Conservation (phyloP, 129 eudicot species). For the Artemisia argyi region DNA sequence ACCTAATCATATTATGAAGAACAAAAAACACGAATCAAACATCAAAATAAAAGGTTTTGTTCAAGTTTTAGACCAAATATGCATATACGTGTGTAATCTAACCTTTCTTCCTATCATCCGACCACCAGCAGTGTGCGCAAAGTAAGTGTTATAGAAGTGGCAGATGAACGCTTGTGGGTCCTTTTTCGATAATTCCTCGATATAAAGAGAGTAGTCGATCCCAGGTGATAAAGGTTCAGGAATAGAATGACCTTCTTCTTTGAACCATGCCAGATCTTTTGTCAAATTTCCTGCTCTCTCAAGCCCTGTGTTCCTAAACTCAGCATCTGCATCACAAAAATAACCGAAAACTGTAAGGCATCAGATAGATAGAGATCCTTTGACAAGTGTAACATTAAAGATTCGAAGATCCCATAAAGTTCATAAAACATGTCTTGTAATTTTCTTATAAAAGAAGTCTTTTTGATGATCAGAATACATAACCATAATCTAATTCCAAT, state of each 20-base stretch:
- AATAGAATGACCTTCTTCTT: constrained; percentile 73
- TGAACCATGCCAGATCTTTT: constrained; percentile 87
- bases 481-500: too few relatives aligned
- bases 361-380: not conserved
- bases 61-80: too few relatives aligned
- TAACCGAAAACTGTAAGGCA: not conserved
- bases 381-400: not conserved
- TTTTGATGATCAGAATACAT: too few relatives aligned
- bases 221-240: constrained; percentile 93
- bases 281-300: constrained; percentile 74
- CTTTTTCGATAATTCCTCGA: constrained; percentile 70
- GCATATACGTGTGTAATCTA: too few relatives aligned
- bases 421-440: too few relatives aligned
- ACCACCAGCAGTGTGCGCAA: constrained; percentile 97
- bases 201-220: constrained; percentile 48
- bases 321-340: constrained; percentile 57
- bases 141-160: constrained; percentile 88
- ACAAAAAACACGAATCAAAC: not conserved
- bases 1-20: constrained; percentile 39
- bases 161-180: constrained; percentile 95
- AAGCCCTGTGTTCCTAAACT: constrained; percentile 82
- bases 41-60: too few relatives aligned
- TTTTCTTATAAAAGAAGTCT: too few relatives aligned
- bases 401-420: not conserved
- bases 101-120: constrained; percentile 84